These are phyloP conservation scores for Clathrospora elynae DNA, from an alignment of 2,329 filamentous ascomycete species.

Conservation along the genomic window DNA sequence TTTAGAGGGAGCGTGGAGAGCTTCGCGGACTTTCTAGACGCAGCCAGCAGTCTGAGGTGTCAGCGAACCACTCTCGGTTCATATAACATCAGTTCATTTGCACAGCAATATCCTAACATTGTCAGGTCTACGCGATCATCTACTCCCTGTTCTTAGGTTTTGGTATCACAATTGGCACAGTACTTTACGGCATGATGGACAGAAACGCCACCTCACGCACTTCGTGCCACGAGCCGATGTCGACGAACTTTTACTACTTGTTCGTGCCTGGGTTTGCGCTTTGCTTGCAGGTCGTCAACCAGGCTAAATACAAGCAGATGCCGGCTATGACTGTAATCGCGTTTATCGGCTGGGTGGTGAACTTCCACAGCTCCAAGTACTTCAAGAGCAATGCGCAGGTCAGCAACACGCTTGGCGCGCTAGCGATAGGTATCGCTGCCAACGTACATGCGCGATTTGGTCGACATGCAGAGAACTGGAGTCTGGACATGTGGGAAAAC, in stretches of 20 bases:
- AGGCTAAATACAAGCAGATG: constrained; percentile 78
- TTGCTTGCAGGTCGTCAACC: constrained; percentile 77
- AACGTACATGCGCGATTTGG: constrained; percentile 78
- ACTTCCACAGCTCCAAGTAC: constrained; percentile 70
- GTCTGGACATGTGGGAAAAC: constrained; percentile 60
- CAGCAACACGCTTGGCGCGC: constrained; percentile 75
- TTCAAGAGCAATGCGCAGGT: constrained; percentile 75
- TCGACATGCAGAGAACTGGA: constrained; percentile 61
- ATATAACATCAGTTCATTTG: too few relatives aligned
- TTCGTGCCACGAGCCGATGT: constrained; percentile 54
- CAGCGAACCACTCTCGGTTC: too few relatives aligned
- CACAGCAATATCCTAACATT: too few relatives aligned
- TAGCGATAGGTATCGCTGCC: constrained; percentile 76
- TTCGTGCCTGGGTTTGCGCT: constrained; percentile 77
- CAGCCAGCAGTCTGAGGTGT: too few relatives aligned
- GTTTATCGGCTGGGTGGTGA: constrained; percentile 74
- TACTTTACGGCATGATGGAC: constrained; percentile 57
- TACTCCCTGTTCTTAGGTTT: constrained; percentile 59
- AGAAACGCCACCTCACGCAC: constrained; percentile 53
- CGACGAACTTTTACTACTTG: constrained; percentile 64
- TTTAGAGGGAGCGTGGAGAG: too few relatives aligned
- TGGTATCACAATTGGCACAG: constrained; percentile 58
- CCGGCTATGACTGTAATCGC: constrained; percentile 78
- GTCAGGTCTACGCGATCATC: constrained; percentile 59
- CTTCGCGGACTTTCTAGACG: too few relatives aligned